These are phyloP conservation scores for Pseudogymnoascus sp. DNA, from an alignment of 2,329 filamentous ascomycete genomes.

Conservation along the genomic window DNA sequence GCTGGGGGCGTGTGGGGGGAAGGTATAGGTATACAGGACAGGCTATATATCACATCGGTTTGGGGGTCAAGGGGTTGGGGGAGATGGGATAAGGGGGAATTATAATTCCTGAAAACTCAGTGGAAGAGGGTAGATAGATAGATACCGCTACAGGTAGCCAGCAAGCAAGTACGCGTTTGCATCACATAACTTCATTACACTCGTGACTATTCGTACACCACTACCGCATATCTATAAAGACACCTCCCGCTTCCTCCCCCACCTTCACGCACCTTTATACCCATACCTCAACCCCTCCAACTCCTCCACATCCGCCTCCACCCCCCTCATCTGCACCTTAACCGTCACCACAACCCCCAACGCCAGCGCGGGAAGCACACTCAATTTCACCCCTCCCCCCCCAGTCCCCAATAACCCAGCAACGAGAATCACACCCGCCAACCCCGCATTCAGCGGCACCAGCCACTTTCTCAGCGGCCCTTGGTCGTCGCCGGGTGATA, in stretches of 20 bases:
- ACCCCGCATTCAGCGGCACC: constrained; percentile 50
- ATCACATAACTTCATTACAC: not conserved
- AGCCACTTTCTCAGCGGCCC: constrained; percentile 51
- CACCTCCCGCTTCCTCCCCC: not conserved
- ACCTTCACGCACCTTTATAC: constrained; percentile 56
- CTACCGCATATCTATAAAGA: not conserved
- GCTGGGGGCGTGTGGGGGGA: not conserved
- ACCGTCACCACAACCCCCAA: constrained; percentile 54
- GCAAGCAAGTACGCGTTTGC: not conserved
- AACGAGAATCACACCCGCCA: constrained; percentile 45
- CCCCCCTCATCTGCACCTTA: constrained; percentile 58
- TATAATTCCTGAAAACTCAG: not conserved
- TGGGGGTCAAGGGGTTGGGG: not conserved
- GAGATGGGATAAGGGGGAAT: not conserved
- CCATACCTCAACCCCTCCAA: constrained; percentile 55
- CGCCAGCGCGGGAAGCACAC: constrained; percentile 48
- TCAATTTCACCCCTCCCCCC: constrained; percentile 21
- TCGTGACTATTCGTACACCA: not conserved
- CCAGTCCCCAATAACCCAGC: constrained; percentile 37
- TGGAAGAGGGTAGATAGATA: not conserved
- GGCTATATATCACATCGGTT: not conserved
- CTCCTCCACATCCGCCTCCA: constrained; percentile 62
- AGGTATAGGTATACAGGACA: not conserved
- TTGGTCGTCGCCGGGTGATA: constrained; percentile 8
- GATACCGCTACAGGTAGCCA: not conserved